phyloP scores from a whole-genome alignment of 164 flowering plant genomes.

The Berberis vulgaris region DNA sequence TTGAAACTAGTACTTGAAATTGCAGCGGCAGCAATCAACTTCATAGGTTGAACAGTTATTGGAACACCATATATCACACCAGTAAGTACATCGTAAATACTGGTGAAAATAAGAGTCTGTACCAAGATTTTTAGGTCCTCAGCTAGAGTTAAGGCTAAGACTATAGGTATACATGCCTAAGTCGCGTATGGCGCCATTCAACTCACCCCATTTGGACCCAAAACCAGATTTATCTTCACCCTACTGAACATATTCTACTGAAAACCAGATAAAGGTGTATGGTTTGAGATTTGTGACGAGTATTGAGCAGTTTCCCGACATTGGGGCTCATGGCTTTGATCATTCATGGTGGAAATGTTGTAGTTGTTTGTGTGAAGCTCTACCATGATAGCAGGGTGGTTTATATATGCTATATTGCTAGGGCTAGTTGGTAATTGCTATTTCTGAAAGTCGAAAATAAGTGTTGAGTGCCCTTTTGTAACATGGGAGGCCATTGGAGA shows the following conservation, averaged over 20 bases:
- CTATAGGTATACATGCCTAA: slow-evolving; percentile 83
- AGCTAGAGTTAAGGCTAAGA: slow-evolving; percentile 65
- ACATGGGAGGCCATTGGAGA: too few species aligned
- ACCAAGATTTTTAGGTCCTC: slow-evolving; percentile 53
- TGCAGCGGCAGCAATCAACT: slow-evolving; percentile 81
- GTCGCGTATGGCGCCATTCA: slow-evolving; percentile 90
- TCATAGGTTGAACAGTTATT: slow-evolving; percentile 98
- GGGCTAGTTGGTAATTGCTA: too few species aligned
- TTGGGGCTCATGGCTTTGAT: slow-evolving; percentile 9
- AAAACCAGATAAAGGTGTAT: neutral
- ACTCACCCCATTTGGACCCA: slow-evolving; percentile 65
- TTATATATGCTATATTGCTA: neutral
- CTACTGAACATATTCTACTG: slow-evolving; percentile 6
- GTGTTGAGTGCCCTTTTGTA: too few species aligned
- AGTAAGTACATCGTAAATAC: slow-evolving; percentile 65
- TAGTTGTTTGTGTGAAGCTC: neutral
- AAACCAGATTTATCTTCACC: slow-evolving; percentile 35
- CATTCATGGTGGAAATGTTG: slow-evolving; percentile 3
- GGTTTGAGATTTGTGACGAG: neutral
- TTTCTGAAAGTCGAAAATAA: too few species aligned
- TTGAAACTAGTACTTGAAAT: slow-evolving; percentile 43
- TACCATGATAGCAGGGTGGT: neutral
- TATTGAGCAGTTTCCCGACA: neutral
- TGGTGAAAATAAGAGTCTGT: slow-evolving; percentile 71
- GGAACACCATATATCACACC: slow-evolving; percentile 82